phyloP scores from a whole-genome alignment of 2,329 filamentous ascomycete species.

The Coniosporium tulheliwenetii region DNA sequence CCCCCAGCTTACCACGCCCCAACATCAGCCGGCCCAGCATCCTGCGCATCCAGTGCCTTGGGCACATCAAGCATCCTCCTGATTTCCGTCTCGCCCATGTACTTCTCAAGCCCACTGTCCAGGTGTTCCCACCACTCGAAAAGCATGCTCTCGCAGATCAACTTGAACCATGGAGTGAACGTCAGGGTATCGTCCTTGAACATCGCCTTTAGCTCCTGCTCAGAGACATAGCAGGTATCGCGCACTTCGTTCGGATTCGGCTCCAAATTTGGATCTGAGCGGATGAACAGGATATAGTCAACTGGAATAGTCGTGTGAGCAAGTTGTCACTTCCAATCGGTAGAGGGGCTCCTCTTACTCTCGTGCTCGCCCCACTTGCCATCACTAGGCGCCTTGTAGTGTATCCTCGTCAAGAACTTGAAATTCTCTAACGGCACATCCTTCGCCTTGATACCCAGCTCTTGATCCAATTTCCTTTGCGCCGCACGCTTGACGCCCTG shows the following conservation, averaged over 20 bases:
- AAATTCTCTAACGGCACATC: slow-evolving; percentile 89
- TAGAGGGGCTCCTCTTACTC: slow-evolving; percentile 41
- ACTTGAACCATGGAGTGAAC: slow-evolving; percentile 98
- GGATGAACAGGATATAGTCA: slow-evolving; percentile 98
- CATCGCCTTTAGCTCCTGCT: slow-evolving; percentile 68
- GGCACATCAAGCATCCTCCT: slow-evolving; percentile 51
- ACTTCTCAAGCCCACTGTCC: slow-evolving; percentile 66
- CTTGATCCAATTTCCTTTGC: slow-evolving; percentile 83
- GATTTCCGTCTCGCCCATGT: slow-evolving; percentile 73
- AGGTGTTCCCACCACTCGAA: slow-evolving; percentile 95
- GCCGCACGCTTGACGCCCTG: slow-evolving; percentile 82
- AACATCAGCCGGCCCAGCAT: no score
- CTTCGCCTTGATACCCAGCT: slow-evolving; percentile 76
- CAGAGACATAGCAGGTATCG: slow-evolving; percentile 69
- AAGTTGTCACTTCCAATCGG: not conserved
- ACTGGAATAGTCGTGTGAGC: slow-evolving; percentile 36
- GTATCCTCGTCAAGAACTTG: slow-evolving; percentile 86
- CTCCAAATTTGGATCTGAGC: slow-evolving; percentile 73
- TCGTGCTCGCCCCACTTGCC: slow-evolving; percentile 99
- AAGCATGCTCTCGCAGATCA: slow-evolving; percentile 94
- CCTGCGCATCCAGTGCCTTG: not conserved
- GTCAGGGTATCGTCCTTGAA: slow-evolving; percentile 67
- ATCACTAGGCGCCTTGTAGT: slow-evolving; percentile 94
- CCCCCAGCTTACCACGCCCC: no score
- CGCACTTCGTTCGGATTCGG: slow-evolving; percentile 79